Conservation (phyloP, 495 filamentous ascomycete genomes). For the Tuber brumale region DNA sequence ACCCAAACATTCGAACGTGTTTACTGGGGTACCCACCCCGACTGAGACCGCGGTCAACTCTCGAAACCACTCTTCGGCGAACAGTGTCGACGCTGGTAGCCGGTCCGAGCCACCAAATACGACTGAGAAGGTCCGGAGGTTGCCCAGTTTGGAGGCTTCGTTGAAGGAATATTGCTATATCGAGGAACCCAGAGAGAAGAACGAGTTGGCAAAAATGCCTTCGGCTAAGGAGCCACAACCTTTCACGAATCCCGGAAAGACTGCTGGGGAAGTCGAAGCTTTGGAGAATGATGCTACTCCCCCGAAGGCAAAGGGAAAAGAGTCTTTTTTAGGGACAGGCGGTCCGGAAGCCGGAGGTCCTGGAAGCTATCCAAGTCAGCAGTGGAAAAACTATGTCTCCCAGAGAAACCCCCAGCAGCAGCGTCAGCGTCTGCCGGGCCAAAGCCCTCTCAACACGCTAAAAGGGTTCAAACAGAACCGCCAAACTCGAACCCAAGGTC, state of each 20-base stretch:
- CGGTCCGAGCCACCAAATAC: constrained; percentile 16
- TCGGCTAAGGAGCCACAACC: constrained; percentile 21
- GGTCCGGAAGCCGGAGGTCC: constrained; percentile 12
- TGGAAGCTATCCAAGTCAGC: neutral
- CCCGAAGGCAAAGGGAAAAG: neutral
- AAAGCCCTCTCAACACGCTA: constrained; percentile 15
- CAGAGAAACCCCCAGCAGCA: constrained; percentile 11
- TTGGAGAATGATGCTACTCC: neutral
- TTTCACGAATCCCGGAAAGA: constrained; percentile 10
- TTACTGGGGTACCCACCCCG: constrained; percentile 36
- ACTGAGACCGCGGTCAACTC: constrained; percentile 23
- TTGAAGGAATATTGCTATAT: constrained; percentile 26
- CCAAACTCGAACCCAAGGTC: constrained; percentile 19
- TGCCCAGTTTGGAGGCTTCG: neutral
- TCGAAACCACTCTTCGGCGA: constrained; percentile 17
- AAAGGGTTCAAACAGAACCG: constrained; percentile 5
- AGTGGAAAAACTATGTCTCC: neutral
- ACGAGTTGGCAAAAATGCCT: constrained; percentile 28
- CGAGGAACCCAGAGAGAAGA: constrained; percentile 20
- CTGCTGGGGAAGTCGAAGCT: constrained; percentile 4
- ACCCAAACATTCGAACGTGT: constrained; percentile 37
- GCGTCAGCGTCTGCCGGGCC: constrained; percentile 18
- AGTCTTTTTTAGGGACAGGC: constrained; percentile 26
- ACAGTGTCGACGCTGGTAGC: constrained; percentile 27
- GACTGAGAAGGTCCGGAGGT: constrained; percentile 3